Evolutionary conservation across 805 yeast genomes (phyloP).

Genomic region (Maudiozyma barnettii): DNA sequence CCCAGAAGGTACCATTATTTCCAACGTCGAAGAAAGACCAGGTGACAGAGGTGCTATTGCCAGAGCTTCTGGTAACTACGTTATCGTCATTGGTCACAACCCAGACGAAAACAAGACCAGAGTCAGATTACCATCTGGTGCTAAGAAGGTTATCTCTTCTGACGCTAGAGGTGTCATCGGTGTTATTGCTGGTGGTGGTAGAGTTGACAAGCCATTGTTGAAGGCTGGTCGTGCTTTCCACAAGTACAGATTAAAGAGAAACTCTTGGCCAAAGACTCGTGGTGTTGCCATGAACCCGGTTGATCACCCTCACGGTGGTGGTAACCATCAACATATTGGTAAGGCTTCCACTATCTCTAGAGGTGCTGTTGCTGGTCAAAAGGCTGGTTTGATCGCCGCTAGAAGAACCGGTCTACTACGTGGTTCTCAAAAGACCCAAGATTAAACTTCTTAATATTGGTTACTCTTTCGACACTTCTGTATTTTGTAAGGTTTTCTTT

Average conservation of each 20-base stretch:
- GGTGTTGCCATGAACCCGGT: slow-evolving; percentile 99
- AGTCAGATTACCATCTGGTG: slow-evolving; percentile 97
- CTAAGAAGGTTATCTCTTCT: slow-evolving; percentile 91
- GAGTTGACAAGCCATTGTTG: slow-evolving; percentile 97
- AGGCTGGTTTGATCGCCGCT: slow-evolving; percentile 99
- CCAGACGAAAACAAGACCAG: slow-evolving; percentile 98
- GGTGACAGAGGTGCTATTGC: slow-evolving; percentile 99
- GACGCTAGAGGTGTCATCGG: slow-evolving; percentile 99
- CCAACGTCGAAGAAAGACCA: slow-evolving; percentile 96
- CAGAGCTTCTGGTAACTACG: slow-evolving; percentile 99
- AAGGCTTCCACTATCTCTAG: slow-evolving; percentile 98
- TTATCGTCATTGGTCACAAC: slow-evolving; percentile 98
- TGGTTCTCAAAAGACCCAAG: slow-evolving; percentile 94
- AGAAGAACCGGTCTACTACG: slow-evolving; percentile 99
- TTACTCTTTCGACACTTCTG: slow-evolving; percentile 7
- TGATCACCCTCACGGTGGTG: slow-evolving; percentile 99
- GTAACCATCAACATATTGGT: slow-evolving; percentile 99
- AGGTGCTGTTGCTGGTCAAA: slow-evolving; percentile 99
- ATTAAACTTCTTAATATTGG: slow-evolving; percentile 33
- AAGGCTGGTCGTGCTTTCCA: slow-evolving; percentile 99
- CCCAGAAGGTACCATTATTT: slow-evolving; percentile 98
- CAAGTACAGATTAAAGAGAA: slow-evolving; percentile 98
- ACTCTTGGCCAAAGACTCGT: slow-evolving; percentile 99
- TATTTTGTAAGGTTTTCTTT: slow-evolving; percentile 9
- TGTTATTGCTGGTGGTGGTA: slow-evolving; percentile 99